Evolutionary conservation across 2,329 filamentous ascomycete species (phyloP).

Genomic region (Stemphylium vesicarium): DNA sequence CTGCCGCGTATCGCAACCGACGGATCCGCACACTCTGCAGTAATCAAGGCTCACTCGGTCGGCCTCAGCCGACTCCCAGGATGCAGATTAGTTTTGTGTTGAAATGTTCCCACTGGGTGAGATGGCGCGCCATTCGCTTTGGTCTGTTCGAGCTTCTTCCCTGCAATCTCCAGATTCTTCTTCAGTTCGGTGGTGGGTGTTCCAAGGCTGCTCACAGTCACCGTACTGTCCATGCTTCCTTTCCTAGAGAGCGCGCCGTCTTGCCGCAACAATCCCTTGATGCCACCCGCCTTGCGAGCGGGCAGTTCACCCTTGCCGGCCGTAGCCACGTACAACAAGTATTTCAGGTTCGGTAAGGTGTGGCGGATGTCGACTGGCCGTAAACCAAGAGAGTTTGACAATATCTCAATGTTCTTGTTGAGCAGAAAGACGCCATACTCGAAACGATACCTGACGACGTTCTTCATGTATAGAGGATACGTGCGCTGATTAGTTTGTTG

Average conservation of each 20-base stretch:
- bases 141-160: slow-evolving; percentile 16
- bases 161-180: slow-evolving; percentile 23
- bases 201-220: slow-evolving; percentile 35
- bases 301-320: slow-evolving; percentile 73
- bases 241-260: slow-evolving; percentile 35
- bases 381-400: slow-evolving; percentile 69
- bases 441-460: slow-evolving; percentile 82
- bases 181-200: slow-evolving; percentile 28
- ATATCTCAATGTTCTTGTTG: slow-evolving; percentile 88
- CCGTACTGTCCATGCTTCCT: slow-evolving; percentile 44
- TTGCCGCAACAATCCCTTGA: slow-evolving; percentile 41
- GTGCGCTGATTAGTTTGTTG: slow-evolving; percentile 33
- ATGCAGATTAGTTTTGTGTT: slow-evolving; percentile 25
- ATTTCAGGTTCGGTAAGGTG: slow-evolving; percentile 91
- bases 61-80: slow-evolving; percentile 38
- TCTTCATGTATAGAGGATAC: slow-evolving; percentile 80
- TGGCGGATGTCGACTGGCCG: slow-evolving; percentile 89
- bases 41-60: slow-evolving; percentile 18
- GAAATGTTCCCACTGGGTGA: slow-evolving; percentile 17
- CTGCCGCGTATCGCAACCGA: not conserved
- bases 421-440: slow-evolving; percentile 97
- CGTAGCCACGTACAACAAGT: slow-evolving; percentile 86
- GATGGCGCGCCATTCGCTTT: slow-evolving; percentile 27
- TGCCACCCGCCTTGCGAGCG: slow-evolving; percentile 44
- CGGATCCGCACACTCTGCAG: not conserved